These are phyloP conservation scores for Backusella morwellensis DNA, from an alignment of 192 early-diverging fungal genomes.

Conservation along the genomic window DNA sequence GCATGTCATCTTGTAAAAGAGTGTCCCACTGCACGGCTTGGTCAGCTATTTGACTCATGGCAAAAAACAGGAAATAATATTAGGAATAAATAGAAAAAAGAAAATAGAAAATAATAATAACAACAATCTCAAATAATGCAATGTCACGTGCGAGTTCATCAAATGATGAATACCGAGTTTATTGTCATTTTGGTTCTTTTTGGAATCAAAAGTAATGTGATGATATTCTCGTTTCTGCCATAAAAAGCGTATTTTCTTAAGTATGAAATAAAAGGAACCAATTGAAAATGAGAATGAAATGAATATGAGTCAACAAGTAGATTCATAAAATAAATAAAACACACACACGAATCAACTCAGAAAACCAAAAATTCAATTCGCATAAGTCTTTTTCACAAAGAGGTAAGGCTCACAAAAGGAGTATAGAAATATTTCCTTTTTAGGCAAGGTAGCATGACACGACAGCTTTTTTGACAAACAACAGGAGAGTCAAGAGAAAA, in stretches of 20 bases:
- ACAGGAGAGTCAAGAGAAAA: not conserved
- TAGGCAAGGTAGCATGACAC: not conserved
- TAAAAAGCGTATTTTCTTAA: too few relatives aligned
- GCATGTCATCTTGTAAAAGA: not conserved
- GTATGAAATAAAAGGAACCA: not conserved
- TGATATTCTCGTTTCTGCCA: not conserved
- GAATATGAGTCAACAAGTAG: not conserved
- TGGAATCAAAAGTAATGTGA: not conserved
- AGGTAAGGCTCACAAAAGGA: not conserved
- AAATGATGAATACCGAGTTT: not conserved
- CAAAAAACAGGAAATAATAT: not conserved
- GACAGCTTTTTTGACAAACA: not conserved
- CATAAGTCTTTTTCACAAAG: too few relatives aligned
- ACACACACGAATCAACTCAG: too few relatives aligned
- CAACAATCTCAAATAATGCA: not conserved
- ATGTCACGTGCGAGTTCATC: not conserved
- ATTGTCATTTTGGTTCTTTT: not conserved
- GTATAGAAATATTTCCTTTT: not conserved
- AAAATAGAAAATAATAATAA: not conserved
- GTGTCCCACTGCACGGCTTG: constrained; percentile 6
- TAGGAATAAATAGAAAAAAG: constrained; percentile 2
- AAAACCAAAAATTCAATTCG: too few relatives aligned
- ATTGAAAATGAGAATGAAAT: not conserved
- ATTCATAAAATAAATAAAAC: too few relatives aligned
- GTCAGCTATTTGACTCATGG: not conserved